A percentile compares a stretch with the other conserved stretches of the same genome.
Evolutionary conservation across 1,284 basidiomycete genomes (phyloP).

Genomic region (Psilocybe mexicana): DNA sequence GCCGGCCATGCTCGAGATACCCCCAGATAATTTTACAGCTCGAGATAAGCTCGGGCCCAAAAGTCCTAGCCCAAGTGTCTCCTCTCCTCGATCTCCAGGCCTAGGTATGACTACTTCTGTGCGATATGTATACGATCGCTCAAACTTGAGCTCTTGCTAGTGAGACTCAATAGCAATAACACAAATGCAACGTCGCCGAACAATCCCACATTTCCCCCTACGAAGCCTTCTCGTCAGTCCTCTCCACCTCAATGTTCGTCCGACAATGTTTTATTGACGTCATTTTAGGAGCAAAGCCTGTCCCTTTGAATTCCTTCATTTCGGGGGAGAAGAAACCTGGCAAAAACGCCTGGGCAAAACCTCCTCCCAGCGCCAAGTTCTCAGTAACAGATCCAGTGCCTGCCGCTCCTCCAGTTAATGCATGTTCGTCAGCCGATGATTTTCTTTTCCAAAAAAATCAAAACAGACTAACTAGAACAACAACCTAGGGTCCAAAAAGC

Average conservation of each 20-base stretch:
- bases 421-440: neutral
- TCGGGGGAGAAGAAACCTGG: neutral
- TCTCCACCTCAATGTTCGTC: neutral
- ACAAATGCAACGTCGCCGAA: neutral
- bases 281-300: neutral
- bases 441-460: neutral
- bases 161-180: too few relatives aligned
- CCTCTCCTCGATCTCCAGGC: neutral
- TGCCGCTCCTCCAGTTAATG: neutral
- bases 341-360: neutral
- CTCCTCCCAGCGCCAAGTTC: neutral
- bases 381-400: neutral
- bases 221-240: neutral
- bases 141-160: too few relatives aligned
- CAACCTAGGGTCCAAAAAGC: slow-evolving; percentile 15
- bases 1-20: neutral
- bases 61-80: neutral
- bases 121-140: too few relatives aligned
- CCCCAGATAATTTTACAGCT: neutral
- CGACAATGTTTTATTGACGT: neutral
- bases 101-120: neutral
- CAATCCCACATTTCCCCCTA: neutral
- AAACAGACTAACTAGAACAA: neutral
- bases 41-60: neutral
- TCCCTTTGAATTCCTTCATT: slow-evolving; percentile 9